Evolutionary conservation across 805 yeast species (phyloP), one percentile per base, ranked within the genome.

Genomic region (Debaryomyces castellii): DNA sequence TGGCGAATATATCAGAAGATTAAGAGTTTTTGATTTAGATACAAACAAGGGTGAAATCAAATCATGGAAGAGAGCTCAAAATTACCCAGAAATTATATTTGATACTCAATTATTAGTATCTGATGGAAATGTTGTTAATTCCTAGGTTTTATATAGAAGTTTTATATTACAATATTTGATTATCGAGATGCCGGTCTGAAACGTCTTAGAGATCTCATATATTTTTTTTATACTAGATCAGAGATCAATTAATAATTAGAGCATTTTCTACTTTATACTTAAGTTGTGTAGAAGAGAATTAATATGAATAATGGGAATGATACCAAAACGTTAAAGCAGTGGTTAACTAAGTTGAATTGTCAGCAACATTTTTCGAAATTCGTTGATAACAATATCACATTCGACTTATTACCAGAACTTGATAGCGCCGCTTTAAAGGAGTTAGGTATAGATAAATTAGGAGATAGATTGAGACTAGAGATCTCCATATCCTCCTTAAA

Each of bases 1-100:
- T 57, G 92, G 90, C 1, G 92, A 91, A 1, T 88, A 85, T 25
- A 73, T 85, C n/a, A 79, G 99, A 55, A 76, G 97, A 45, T 58
- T 89, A 38, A 73, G 99, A 40, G 55, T 85, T 0, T 92, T 75
- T 60, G 89, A 87, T 35, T 55, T 91, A 10, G 84, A 89, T 59
- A 59, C 78, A 1, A 56, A 63, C 6, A 59, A 62, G 1, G 74
- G 76, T 1, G 67, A 67, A 16, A 79, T 85, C 24, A 63, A 59
- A 30, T 78, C 89, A 2, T 89, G 95, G 90, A 90, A 91, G 63
- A 66, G 94, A 48, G 60, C 83, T 14, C 85, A 86, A 55, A 73
- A 78, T 20, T 70, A 76, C 5, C 83, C 85, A 1, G 69, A 66
- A 0, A 62, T 60, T 5, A 52, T 44, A 3, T 59, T 82, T 40